A percentile compares a stretch with the other conserved stretches of the same genome.
phyloP scores from a whole-genome alignment of 2,329 filamentous ascomycete species.

The Venturia pyrina region DNA sequence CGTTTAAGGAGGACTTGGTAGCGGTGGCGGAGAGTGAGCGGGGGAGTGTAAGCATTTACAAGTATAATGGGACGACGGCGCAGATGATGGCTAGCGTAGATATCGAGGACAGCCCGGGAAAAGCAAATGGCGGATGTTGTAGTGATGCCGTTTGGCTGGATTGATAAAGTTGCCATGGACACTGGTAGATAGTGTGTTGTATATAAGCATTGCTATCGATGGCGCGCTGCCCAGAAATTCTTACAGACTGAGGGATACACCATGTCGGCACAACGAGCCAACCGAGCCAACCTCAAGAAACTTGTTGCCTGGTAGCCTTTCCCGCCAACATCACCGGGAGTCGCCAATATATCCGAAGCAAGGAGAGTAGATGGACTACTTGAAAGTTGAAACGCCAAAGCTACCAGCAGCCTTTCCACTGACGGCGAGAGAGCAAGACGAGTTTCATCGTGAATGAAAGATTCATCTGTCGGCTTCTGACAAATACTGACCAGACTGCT shows the following conservation, averaged over 20 bases:
- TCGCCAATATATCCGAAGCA: too few relatives aligned
- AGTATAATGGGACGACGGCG: neutral
- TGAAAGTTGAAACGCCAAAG: too few relatives aligned
- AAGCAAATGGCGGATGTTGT: constrained; percentile 6
- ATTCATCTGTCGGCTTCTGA: too few relatives aligned
- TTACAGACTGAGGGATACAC: neutral
- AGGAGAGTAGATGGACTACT: too few relatives aligned
- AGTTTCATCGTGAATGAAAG: too few relatives aligned
- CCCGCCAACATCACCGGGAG: too few relatives aligned
- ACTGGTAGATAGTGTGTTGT: neutral
- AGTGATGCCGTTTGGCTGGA: constrained; percentile 9
- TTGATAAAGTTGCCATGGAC: neutral
- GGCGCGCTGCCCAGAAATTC: neutral
- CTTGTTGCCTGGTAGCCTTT: too few relatives aligned
- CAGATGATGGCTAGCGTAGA: constrained; percentile 4
- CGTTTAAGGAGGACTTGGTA: constrained; percentile 4
- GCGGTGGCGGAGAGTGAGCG: constrained; percentile 6
- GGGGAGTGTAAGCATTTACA: neutral
- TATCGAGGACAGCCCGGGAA: neutral
- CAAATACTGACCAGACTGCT: too few relatives aligned
- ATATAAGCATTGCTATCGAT: neutral
- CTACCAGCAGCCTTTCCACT: too few relatives aligned
- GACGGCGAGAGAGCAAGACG: too few relatives aligned
- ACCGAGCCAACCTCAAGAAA: too few relatives aligned
- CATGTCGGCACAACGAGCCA: too few relatives aligned